phyloP scores from a whole-genome alignment of 2,329 filamentous ascomycete species.

The Chaetomium olivaceum region DNA sequence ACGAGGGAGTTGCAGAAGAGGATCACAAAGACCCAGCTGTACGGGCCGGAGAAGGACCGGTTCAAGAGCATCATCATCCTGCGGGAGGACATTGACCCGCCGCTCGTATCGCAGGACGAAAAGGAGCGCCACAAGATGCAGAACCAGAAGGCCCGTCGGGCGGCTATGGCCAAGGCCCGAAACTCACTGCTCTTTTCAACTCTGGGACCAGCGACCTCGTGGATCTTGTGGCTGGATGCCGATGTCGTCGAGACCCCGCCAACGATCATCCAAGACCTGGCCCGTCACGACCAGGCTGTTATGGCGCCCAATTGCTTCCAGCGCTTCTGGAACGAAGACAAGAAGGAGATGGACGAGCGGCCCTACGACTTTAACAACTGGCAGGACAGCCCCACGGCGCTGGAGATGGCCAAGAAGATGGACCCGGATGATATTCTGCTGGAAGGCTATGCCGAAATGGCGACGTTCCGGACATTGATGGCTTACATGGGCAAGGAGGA shows the following conservation, averaged over 20 bases:
- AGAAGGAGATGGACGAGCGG: conserved; percentile 70
- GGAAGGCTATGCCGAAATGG: conserved; percentile 90
- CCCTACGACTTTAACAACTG: conserved; percentile 98
- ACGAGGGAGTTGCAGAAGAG: conserved; percentile 80
- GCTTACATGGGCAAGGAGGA: conserved; percentile 69
- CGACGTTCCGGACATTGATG: conserved; percentile 91
- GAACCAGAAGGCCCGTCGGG: conserved; percentile 82
- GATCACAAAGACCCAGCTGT: conserved; percentile 79
- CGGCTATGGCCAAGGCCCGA: conserved; percentile 88
- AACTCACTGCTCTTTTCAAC: conserved; percentile 97
- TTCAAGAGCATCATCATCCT: conserved; percentile 95
- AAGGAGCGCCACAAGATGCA: conserved; percentile 86
- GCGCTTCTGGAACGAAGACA: conserved; percentile 69
- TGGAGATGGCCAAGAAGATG: conserved; percentile 75
- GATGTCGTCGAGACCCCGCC: conserved; percentile 89
- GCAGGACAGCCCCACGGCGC: conserved; percentile 83
- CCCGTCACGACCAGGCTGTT: conserved; percentile 82
- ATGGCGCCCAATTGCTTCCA: conserved; percentile 97
- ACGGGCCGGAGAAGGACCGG: conserved; percentile 72
- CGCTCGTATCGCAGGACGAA: conserved; percentile 78
- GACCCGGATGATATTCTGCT: conserved; percentile 87
- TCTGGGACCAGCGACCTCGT: conserved; percentile 83
- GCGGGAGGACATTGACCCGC: conserved; percentile 89
- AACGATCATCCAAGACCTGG: conserved; percentile 86
- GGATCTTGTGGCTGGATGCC: conserved; percentile 94